Evolutionary conservation across 1,284 basidiomycete species (phyloP).

Genomic region (Calocybe gambosa): DNA sequence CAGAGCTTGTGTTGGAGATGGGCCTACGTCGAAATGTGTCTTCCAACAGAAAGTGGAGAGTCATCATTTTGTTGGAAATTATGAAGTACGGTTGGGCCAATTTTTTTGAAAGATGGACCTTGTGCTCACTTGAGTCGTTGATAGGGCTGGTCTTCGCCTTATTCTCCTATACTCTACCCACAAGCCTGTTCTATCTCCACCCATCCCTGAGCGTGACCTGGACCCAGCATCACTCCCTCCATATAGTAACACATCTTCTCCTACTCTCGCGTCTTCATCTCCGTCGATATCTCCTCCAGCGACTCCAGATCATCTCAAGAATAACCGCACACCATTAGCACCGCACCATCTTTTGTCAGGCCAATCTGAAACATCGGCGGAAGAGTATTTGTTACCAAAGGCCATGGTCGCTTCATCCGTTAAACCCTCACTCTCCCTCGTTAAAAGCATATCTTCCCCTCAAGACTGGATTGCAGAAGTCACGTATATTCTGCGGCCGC

Average conservation of each 20-base stretch:
- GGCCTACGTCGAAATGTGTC: conserved; percentile 65
- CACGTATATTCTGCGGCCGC: conserved; percentile 61
- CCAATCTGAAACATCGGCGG: conserved; percentile 49
- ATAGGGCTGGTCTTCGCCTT: conserved; percentile 68
- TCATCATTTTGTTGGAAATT: conserved; percentile 67
- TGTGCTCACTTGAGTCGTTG: conserved; percentile 10
- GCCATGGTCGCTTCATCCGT: conserved; percentile 67
- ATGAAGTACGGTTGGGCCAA: conserved; percentile 66
- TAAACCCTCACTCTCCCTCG: conserved; percentile 57
- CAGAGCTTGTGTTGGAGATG: conserved; percentile 86
- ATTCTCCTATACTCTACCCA: conserved; percentile 65
- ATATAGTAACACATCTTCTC: conserved; percentile 46
- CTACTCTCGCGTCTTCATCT: conserved; percentile 53
- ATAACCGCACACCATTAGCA: conserved; percentile 65
- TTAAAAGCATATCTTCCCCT: conserved; percentile 53
- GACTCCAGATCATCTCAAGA: conserved; percentile 71
- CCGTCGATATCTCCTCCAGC: conserved; percentile 43
- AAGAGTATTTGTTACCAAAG: conserved; percentile 76
- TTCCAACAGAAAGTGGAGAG: conserved; percentile 58
- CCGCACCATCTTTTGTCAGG: conserved; percentile 51
- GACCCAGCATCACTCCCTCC: conserved; percentile 66
- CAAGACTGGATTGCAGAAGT: conserved; percentile 69
- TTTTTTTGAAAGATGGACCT: conserved; percentile 3
- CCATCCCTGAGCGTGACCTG: conserved; percentile 81
- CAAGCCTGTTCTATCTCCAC: conserved; percentile 67